Base-by-base conservation (phyloP, 2,329 filamentous ascomycete species). In the Furcasterigmium sp. region DNA sequence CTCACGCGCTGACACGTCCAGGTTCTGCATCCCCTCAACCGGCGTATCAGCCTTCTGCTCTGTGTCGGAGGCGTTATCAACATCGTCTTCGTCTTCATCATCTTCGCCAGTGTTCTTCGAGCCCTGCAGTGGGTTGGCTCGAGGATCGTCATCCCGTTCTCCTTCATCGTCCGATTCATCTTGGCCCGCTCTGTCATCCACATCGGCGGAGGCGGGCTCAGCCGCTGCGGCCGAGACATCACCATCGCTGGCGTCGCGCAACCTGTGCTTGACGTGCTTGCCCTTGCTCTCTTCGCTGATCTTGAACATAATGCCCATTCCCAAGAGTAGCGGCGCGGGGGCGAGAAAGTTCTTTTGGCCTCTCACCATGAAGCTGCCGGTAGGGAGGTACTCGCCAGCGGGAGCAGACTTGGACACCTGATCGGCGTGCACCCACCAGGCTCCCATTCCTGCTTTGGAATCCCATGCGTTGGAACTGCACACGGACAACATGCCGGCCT, bases 391-490 rank as follows among this genome's bases (percentile, higher is more conserved):
- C 52, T 94, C 91, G 19, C 91, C 91, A 0, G 78, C 81, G 1
- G 82, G 75, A 0, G 85, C 84, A 26, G 82, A 87, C 65, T 97
- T 97, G 9, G 87, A 89, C 0, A 98, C 88, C 61, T 97, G 91
- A 42, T 91, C 84, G 2, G 87, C 85, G 48, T 84, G 82, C 0
- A 94, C 91, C 93, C 93, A 98, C 85, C 88, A 98, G 8, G 91
- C 91, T 15, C 87, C 85, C 87, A 97, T 95, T 14, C 89, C 81
- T 8, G 91, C 91, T 63, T 98, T 98, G 2, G 87, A 91, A 47
- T 97, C 93, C 93, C 93, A 98, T 0, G 91, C 93, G 44, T 75
- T 84, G 1, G 90, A 96, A 8, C 87, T 86, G 49, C 87, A 88
- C 5, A 98, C 86, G 0, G 85, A 83, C 23, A 96, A 68, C 36